Percentiles rank a stretch among this genome's conserved stretches.
Evolutionary conservation across 2,329 filamentous ascomycete genomes (phyloP).

Genomic region (Coniochaeta sp.): DNA sequence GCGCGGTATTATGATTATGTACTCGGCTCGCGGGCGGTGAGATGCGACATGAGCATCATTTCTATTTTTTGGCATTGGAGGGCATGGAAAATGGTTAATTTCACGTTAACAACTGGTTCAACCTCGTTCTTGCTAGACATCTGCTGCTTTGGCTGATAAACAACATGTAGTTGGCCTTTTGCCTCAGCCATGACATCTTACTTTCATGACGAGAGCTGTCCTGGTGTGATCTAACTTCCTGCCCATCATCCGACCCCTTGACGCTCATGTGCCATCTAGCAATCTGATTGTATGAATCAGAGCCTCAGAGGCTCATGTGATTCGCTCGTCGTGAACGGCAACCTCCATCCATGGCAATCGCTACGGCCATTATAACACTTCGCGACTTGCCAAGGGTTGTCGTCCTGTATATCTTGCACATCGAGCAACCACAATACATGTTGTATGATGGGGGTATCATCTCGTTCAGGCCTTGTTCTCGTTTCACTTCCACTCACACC

Average conservation of each 20-base stretch:
- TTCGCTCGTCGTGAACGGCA: too few relatives aligned
- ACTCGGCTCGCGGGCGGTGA: not conserved
- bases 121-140: not conserved
- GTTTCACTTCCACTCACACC: not conserved
- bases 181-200: not conserved
- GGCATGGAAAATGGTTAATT: not conserved
- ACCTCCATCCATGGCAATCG: too few relatives aligned
- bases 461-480: not conserved
- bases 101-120: not conserved
- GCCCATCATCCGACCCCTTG: not conserved
- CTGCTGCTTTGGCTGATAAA: not conserved
- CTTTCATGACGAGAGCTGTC: not conserved
- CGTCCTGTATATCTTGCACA: not conserved
- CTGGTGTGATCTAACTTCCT: too few relatives aligned
- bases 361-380: too few relatives aligned
- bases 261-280: not conserved
- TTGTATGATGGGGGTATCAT: not conserved
- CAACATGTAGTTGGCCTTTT: not conserved
- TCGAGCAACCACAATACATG: not conserved
- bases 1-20: not conserved
- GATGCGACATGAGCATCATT: not conserved
- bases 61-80: not conserved
- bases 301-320: too few relatives aligned
- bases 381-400: not conserved
- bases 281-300: too few relatives aligned